Percentiles rank a stretch among this genome's conserved stretches.
phyloP scores from a whole-genome alignment of 306 rosid species.

The Quillaja saponaria region DNA sequence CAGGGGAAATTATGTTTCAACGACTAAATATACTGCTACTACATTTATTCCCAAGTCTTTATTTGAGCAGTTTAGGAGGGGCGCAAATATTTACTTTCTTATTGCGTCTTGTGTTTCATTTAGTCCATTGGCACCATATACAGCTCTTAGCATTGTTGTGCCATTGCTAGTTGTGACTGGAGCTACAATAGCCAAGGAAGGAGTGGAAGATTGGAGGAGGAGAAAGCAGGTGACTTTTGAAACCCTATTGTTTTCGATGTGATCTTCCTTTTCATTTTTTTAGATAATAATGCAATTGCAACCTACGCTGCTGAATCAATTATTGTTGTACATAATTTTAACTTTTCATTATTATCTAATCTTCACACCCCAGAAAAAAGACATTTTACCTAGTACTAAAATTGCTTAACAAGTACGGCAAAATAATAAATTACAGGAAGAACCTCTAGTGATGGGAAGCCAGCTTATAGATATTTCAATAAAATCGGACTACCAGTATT shows the following conservation, averaged over 20 bases:
- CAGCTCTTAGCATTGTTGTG: slow-evolving; percentile 59
- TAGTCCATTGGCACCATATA: slow-evolving; percentile 79
- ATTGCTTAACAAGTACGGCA: not conserved
- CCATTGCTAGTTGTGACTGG: slow-evolving; percentile 78
- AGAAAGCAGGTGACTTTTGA: slow-evolving; percentile 62
- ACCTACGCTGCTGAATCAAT: not conserved
- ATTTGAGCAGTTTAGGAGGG: slow-evolving; percentile 91
- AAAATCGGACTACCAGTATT: too few relatives aligned
- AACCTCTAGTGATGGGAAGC: not conserved
- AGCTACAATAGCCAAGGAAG: slow-evolving; percentile 86
- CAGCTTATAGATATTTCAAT: too few relatives aligned
- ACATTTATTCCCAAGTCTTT: slow-evolving; percentile 82
- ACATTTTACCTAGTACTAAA: too few relatives aligned
- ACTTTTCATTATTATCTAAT: too few relatives aligned
- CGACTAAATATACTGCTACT: slow-evolving; percentile 68
- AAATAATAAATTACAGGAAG: not conserved
- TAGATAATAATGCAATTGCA: not conserved
- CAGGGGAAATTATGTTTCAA: slow-evolving; percentile 73
- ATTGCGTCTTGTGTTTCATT: slow-evolving; percentile 81
- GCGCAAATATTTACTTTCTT: slow-evolving; percentile 87
- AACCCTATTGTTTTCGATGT: slow-evolving; percentile 2
- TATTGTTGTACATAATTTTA: not conserved
- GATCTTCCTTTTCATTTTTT: slow-evolving; percentile 14
- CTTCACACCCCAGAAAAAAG: too few relatives aligned
- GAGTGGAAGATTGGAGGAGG: slow-evolving; percentile 94